These are phyloP conservation scores for Apiospora hydei DNA, from an alignment of 2,329 filamentous ascomycete species.

Conservation along the genomic window DNA sequence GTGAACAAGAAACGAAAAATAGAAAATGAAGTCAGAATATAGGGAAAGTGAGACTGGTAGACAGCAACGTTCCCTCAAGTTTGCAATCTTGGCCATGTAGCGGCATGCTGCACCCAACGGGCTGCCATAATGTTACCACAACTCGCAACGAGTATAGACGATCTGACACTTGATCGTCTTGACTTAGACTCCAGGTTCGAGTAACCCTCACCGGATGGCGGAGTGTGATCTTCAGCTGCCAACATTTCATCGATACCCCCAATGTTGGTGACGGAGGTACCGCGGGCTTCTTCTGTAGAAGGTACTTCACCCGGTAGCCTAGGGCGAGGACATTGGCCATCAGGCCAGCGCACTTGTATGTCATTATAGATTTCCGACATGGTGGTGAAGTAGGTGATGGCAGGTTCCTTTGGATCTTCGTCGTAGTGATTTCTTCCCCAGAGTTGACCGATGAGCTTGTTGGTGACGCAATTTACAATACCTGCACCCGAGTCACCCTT, in stretches of 20 bases:
- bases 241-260: background rate
- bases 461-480: background rate
- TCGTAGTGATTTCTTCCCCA: constrained; percentile 9
- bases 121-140: background rate
- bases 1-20: background rate
- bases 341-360: constrained; percentile 11
- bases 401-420: background rate
- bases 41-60: background rate
- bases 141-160: background rate
- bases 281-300: background rate
- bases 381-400: background rate
- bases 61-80: background rate
- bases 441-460: background rate
- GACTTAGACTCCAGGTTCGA: background rate
- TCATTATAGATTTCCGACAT: background rate
- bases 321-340: background rate
- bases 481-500: background rate
- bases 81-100: background rate
- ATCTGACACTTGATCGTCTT: background rate
- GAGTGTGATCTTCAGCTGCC: background rate
- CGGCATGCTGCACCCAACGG: background rate
- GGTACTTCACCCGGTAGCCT: background rate
- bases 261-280: background rate
- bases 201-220: background rate
- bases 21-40: background rate